Evolutionary conservation across 257 asterid species (phyloP).

Genomic region (Gentiana macrophylla): DNA sequence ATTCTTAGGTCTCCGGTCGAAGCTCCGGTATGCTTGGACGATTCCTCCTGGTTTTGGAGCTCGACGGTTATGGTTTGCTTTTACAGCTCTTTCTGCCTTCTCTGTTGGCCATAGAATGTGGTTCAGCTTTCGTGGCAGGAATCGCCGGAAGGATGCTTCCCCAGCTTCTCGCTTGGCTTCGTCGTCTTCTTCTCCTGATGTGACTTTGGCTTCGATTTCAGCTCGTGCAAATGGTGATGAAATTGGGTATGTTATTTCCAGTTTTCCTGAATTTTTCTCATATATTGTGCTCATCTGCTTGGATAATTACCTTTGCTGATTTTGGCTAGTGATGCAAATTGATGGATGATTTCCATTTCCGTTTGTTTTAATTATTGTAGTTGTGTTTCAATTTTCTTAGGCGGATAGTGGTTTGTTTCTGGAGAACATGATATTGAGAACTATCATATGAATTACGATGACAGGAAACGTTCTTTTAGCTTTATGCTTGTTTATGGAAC

Average conservation of each 20-base stretch:
- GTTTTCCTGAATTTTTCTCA: constrained; percentile 12
- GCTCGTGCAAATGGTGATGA: constrained; percentile 16
- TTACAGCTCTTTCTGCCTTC: constrained; percentile 82
- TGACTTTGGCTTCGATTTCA: constrained; percentile 7
- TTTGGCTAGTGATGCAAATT: too few relatives aligned
- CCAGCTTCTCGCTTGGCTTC: constrained; percentile 9
- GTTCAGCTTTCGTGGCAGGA: constrained; percentile 40
- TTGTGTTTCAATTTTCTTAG: too few relatives aligned
- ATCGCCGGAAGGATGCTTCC: constrained; percentile 28
- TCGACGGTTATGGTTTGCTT: constrained; percentile 76
- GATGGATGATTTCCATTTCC: too few relatives aligned
- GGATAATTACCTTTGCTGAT: neutral
- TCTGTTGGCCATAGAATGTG: constrained; percentile 65
- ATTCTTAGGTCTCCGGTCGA: constrained; percentile 70
- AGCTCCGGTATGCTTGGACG: constrained; percentile 67
- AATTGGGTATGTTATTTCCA: constrained; percentile 24
- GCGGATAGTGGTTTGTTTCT: too few relatives aligned
- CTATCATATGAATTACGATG: too few relatives aligned
- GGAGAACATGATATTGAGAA: too few relatives aligned
- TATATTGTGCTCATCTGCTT: neutral
- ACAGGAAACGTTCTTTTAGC: too few relatives aligned
- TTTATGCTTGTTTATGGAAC: too few relatives aligned
- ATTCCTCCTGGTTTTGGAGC: constrained; percentile 86
- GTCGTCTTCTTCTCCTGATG: neutral
- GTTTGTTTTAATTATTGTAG: too few relatives aligned